Base-by-base conservation (phyloP, 768 basidiomycete genomes). In the Pisolithus orientalis region DNA sequence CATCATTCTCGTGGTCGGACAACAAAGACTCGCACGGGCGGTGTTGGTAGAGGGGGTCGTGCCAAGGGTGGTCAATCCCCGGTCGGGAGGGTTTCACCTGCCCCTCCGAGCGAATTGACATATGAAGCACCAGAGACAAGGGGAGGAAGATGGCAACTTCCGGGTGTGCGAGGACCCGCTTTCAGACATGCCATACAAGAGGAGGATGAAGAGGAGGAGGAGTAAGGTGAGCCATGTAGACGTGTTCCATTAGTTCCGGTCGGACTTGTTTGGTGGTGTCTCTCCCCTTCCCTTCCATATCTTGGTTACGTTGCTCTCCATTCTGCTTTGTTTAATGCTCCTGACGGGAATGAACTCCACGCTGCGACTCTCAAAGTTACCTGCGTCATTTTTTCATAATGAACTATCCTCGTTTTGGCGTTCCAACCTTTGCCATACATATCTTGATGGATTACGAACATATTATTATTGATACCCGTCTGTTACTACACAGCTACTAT, bases 201-300 rank as follows among this genome's bases (percentile, higher is more conserved):
- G 64, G 90, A 90, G 63, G 90, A 92, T 58, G 90, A 91, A 65
- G 90, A 76, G 21, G 90, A 90, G 66, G 90, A 90, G 60, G 83
- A 88, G 59, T 70, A 48, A 66, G 16, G 10, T 34, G 39, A 50
- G 53, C 45, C 39, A 48, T 55, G 46, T 21, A 31, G 43, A 6
- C n/a, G 44, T 14, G 27, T 6, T 31, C 42, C 27, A n/a, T 45
- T 27, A 8, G 27, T 28, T 45, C 28, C 16, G 5, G 21, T 27
- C 43, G 34, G 34, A 34, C 34, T 1, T 34, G 11, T 34, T 44
- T 44, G 9, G 27, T 14, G 27, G 29, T 28, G 44, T 45, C 14
- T 11, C 14, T 14, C 44, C 14, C 27, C 44, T 29, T 24, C 44
- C 16, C 2, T 45, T 42, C 7, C 40, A 21, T 21, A 3, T 24